Percentiles rank a stretch among this genome's conserved stretches.
Evolutionary conservation across 805 yeast species (phyloP).

Genomic region (Candida piceae): DNA sequence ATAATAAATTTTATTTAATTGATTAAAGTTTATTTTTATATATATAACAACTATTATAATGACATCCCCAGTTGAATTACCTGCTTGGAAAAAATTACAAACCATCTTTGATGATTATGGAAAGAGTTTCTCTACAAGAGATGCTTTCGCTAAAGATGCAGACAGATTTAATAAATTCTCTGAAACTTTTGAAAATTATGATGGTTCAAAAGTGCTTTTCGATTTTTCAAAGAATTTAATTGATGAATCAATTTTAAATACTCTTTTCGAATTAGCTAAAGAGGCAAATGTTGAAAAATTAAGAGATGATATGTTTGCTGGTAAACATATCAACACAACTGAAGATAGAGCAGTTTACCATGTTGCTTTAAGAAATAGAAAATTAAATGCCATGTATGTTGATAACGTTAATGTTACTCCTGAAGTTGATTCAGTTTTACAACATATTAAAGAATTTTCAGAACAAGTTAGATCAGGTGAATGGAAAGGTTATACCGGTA

Average conservation of each 20-base stretch:
- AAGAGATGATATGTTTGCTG: conserved; percentile 88
- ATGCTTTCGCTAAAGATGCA: conserved; percentile 72
- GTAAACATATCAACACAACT: conserved; percentile 91
- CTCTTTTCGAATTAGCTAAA: conserved; percentile 74
- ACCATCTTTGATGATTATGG: conserved; percentile 64
- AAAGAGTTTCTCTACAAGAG: conserved; percentile 64
- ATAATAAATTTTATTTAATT: too few species aligned
- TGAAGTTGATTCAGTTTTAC: conserved; percentile 85
- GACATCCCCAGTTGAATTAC: conserved; percentile 48
- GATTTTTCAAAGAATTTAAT: conserved; percentile 94
- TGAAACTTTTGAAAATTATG: conserved; percentile 75
- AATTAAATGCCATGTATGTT: conserved; percentile 76
- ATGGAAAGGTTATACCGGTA: conserved; percentile 97
- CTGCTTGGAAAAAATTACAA: conserved; percentile 82
- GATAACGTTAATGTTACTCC: conserved; percentile 88
- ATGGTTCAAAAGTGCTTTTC: conserved; percentile 82
- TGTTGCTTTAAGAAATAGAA: conserved; percentile 92
- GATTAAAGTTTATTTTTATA: too few species aligned
- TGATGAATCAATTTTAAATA: conserved; percentile 70
- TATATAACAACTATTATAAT: conserved; percentile 8
- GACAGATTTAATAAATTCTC: conserved; percentile 72
- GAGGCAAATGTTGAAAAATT: conserved; percentile 84
- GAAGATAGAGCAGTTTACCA: conserved; percentile 97
- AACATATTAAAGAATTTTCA: conserved; percentile 95
- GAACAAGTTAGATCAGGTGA: conserved; percentile 84